A percentile compares a stretch with the other conserved stretches of the same genome.
phyloP scores from a whole-genome alignment of 2,329 filamentous ascomycete genomes.

The Fusarium falciforme region DNA sequence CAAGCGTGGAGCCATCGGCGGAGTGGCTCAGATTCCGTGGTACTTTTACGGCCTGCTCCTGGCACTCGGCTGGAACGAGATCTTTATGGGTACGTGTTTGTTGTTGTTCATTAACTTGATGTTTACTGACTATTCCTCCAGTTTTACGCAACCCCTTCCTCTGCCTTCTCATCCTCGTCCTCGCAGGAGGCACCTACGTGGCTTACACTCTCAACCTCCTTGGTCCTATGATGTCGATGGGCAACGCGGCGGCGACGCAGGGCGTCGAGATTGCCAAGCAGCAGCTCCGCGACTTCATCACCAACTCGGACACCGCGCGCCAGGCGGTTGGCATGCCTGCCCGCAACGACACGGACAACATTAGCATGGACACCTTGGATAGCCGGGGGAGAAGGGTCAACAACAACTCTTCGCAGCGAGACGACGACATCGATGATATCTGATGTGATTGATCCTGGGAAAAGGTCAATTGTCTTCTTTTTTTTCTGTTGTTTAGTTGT shows the following conservation, averaged over 20 bases:
- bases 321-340: conserved; percentile 84
- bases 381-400: conserved; percentile 64
- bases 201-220: conserved; percentile 95
- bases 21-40: conserved; percentile 90
- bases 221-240: conserved; percentile 96
- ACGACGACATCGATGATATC: conserved; percentile 72
- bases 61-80: conserved; percentile 98
- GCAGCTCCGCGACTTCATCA: conserved; percentile 88
- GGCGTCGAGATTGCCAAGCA: conserved; percentile 93
- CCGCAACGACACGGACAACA: conserved; percentile 57
- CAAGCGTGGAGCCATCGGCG: conserved; percentile 95
- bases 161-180: conserved; percentile 86
- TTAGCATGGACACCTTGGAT: conserved; percentile 71
- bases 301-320: conserved; percentile 85
- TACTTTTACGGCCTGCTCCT: conserved; percentile 94
- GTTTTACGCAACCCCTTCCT: conserved; percentile 94
- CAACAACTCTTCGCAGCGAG: conserved; percentile 48
- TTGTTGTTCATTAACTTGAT: background rate
- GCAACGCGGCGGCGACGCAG: conserved; percentile 86
- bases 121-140: conserved; percentile 51
- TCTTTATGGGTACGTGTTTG: conserved; percentile 80
- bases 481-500: conserved; percentile 21
- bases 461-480: conserved; percentile 9
- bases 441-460: conserved; percentile 57
- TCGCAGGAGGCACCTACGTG: conserved; percentile 82